These are phyloP conservation scores for Tinospora cordifolia DNA, from an alignment of 164 flowering plant species.

Conservation along the genomic window DNA sequence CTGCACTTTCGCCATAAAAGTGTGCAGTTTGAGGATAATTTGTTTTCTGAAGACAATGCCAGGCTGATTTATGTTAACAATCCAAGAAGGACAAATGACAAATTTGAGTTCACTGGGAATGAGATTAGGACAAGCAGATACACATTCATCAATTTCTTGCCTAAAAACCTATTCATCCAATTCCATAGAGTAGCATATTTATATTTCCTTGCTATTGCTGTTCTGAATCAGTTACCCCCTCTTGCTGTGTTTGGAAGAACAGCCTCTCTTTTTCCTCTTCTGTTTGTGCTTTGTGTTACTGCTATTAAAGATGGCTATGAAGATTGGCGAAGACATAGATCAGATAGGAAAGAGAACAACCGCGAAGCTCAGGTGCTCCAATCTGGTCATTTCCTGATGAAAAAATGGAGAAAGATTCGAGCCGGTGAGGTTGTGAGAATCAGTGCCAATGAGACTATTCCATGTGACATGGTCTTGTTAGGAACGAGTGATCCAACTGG, in stretches of 20 bases:
- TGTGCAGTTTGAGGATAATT: constrained; percentile 43
- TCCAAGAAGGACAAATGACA: constrained; percentile 70
- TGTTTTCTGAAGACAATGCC: constrained; percentile 39
- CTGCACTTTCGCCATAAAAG: constrained; percentile 48
- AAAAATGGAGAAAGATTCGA: constrained; percentile 65
- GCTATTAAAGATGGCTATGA: constrained; percentile 95
- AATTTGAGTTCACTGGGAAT: constrained; percentile 78
- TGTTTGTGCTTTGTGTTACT: constrained; percentile 81
- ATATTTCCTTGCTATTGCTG: constrained; percentile 85
- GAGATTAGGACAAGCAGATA: constrained; percentile 86
- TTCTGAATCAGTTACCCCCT: constrained; percentile 90
- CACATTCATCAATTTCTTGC: constrained; percentile 72
- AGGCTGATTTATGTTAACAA: constrained; percentile 69
- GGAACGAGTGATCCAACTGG: constrained; percentile 85
- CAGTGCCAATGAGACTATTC: constrained; percentile 63
- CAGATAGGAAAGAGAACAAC: constrained; percentile 78
- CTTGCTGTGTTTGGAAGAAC: constrained; percentile 96
- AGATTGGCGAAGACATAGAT: constrained; percentile 91
- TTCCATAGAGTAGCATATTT: constrained; percentile 86
- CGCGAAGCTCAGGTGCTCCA: constrained; percentile 58
- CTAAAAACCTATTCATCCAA: constrained; percentile 86
- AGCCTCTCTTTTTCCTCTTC: constrained; percentile 82
- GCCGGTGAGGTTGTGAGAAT: constrained; percentile 83
- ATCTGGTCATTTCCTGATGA: constrained; percentile 38
- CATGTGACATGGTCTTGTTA: constrained; percentile 84